Conservation (phyloP, 768 basidiomycete genomes). For the Psilocybe azurescens region DNA sequence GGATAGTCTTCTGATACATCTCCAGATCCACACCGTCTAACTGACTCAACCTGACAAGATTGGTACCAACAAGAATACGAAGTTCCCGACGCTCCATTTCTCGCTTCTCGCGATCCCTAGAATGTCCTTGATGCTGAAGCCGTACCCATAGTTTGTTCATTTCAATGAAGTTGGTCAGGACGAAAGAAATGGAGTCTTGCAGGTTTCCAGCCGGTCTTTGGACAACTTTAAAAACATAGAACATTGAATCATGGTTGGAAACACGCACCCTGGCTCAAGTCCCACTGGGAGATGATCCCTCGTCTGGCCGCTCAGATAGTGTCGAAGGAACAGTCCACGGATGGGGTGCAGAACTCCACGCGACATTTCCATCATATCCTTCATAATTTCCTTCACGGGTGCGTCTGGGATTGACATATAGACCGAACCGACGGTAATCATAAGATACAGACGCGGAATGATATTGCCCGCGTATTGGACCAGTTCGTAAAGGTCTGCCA, state of each 20-base stretch:
- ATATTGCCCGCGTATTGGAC: constrained; percentile 99
- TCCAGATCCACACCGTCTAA: constrained; percentile 96
- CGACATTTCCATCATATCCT: constrained; percentile 99
- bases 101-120: constrained; percentile 95
- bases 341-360: constrained; percentile 97
- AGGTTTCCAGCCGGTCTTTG: constrained; percentile 84
- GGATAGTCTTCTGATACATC: constrained; percentile 84
- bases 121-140: constrained; percentile 96
- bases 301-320: constrained; percentile 97
- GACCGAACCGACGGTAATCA: constrained; percentile 99
- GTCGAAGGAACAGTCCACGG: constrained; percentile 91
- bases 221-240: constrained; percentile 7
- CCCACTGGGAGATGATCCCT: constrained; percentile 95
- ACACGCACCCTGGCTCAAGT: constrained; percentile 73
- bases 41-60: constrained; percentile 93
- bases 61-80: constrained; percentile 96
- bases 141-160: constrained; percentile 99
- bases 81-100: constrained; percentile 96
- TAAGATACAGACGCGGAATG: constrained; percentile 92
- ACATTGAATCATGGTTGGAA: background rate
- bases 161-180: constrained; percentile 98
- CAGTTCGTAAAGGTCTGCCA: constrained; percentile 98
- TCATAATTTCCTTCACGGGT: constrained; percentile 99
- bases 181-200: constrained; percentile 94
- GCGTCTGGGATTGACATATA: constrained; percentile 99